These are phyloP conservation scores for Chimonanthus salicifolius DNA, from an alignment of 164 flowering plant genomes.

Conservation along the genomic window DNA sequence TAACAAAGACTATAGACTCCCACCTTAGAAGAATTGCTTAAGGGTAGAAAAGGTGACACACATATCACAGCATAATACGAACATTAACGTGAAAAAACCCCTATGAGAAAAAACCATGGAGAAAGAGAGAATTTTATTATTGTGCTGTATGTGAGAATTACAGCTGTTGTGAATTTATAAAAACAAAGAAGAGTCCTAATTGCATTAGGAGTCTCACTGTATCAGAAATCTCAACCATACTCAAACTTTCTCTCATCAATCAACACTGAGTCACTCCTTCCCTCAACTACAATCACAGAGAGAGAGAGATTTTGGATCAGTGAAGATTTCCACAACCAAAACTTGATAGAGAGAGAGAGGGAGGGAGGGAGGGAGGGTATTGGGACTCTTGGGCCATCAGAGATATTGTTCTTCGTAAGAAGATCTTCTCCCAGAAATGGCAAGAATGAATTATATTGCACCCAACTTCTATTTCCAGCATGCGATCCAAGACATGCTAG, in stretches of 20 bases:
- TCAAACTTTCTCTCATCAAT: too few relatives aligned
- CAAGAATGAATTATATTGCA: conserved; percentile 3
- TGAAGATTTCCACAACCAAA: too few relatives aligned
- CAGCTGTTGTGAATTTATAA: too few relatives aligned
- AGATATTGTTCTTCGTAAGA: conserved; percentile 6
- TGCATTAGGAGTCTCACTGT: too few relatives aligned
- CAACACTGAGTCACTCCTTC: not conserved
- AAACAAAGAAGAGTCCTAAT: too few relatives aligned
- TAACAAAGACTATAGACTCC: not conserved
- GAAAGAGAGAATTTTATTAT: too few relatives aligned
- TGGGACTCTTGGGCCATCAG: not conserved
- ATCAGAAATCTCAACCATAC: too few relatives aligned
- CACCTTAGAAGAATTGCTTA: not conserved
- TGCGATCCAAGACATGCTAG: not conserved
- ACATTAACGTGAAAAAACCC: too few relatives aligned
- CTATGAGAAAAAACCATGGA: too few relatives aligned
- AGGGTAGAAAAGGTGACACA: not conserved
- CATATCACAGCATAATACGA: too few relatives aligned
- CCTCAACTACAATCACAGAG: not conserved
- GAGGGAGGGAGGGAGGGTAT: not conserved
- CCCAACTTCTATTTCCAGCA: conserved; percentile 13
- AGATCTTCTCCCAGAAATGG: not conserved
- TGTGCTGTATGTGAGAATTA: too few relatives aligned
- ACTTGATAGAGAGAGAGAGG: not conserved
- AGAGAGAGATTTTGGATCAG: not conserved